Conservation (phyloP, 768 basidiomycete species). For the Lanmaoa rubissima region DNA sequence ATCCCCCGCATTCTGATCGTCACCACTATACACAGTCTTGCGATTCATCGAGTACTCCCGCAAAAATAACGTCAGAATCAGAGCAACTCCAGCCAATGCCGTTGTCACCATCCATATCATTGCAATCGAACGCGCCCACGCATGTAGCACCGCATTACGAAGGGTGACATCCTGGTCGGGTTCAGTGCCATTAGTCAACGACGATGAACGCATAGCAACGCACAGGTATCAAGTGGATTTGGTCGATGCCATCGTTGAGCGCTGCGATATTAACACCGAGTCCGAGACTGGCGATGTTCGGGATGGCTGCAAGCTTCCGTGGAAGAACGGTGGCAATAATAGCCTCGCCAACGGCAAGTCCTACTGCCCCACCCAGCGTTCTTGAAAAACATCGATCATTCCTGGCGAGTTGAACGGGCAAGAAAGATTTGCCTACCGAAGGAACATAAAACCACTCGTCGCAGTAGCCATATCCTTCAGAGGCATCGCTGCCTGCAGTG, state of each 20-base stretch:
- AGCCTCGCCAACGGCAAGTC: slow-evolving; percentile 68
- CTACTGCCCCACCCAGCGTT: slow-evolving; percentile 66
- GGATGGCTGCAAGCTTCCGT: slow-evolving; percentile 35
- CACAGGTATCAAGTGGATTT: slow-evolving; percentile 32
- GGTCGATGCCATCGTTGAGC: slow-evolving; percentile 45
- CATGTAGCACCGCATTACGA: slow-evolving; percentile 53
- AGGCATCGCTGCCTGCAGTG: slow-evolving; percentile 83
- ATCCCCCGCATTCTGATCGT: slow-evolving; percentile 23
- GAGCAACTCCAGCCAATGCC: slow-evolving; percentile 52
- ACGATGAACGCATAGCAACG: background rate
- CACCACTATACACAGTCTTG: slow-evolving; percentile 40
- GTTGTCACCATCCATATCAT: slow-evolving; percentile 65
- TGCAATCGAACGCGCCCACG: slow-evolving; percentile 62
- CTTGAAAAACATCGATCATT: background rate
- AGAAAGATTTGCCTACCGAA: slow-evolving; percentile 41
- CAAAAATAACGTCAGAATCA: slow-evolving; percentile 52
- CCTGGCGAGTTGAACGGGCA: background rate
- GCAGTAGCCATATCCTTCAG: slow-evolving; percentile 80
- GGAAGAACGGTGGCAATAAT: slow-evolving; percentile 57
- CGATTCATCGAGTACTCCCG: slow-evolving; percentile 60
- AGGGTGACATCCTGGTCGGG: slow-evolving; percentile 44
- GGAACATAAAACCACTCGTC: slow-evolving; percentile 67
- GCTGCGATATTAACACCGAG: slow-evolving; percentile 38
- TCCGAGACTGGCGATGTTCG: slow-evolving; percentile 24
- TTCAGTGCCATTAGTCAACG: background rate